These are phyloP conservation scores for Lentinus polychrous DNA, from an alignment of 1,284 basidiomycete genomes.

Conservation along the genomic window DNA sequence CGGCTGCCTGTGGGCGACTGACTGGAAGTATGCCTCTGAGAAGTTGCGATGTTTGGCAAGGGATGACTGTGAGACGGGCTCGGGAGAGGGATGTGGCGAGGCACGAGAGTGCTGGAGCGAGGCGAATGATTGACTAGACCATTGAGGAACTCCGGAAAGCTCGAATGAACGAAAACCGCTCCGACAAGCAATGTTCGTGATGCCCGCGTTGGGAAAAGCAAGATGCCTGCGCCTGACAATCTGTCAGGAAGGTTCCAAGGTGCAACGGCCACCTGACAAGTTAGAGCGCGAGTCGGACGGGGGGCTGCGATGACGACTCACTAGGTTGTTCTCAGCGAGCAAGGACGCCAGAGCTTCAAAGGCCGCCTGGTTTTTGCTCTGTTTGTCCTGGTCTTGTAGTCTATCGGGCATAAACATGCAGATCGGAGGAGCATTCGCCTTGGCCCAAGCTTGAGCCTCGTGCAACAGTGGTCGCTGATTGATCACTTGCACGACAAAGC, in stretches of 20 bases:
- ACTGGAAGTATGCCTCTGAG: constrained; percentile 14
- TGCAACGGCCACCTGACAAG: constrained; percentile 45
- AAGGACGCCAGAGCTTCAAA: constrained; percentile 48
- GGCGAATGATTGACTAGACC: constrained; percentile 9
- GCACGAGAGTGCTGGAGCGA: constrained; percentile 8
- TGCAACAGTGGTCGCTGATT: constrained; percentile 36
- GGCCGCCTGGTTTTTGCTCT: constrained; percentile 41
- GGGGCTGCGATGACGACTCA: constrained; percentile 24
- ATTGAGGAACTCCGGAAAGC: constrained; percentile 47
- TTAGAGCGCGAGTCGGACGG: constrained; percentile 1
- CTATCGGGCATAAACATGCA: constrained; percentile 60
- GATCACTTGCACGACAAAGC: constrained; percentile 39
- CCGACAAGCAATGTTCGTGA: constrained; percentile 54
- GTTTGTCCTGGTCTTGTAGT: constrained; percentile 38
- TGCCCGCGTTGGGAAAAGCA: constrained; percentile 47
- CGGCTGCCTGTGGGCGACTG: background rate
- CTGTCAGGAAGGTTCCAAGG: constrained; percentile 40
- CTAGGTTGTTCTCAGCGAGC: constrained; percentile 45
- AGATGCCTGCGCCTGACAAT: constrained; percentile 44
- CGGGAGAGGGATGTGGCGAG: constrained; percentile 12
- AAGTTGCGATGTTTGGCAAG: constrained; percentile 17
- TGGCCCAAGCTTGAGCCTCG: constrained; percentile 45
- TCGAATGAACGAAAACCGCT: constrained; percentile 42
- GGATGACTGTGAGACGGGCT: constrained; percentile 12
- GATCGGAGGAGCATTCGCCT: constrained; percentile 36